Percentiles rank a stretch among this genome's conserved stretches.
These are phyloP conservation scores for Gentiana dahurica DNA, from an alignment of 257 asterid species.

Conservation along the genomic window DNA sequence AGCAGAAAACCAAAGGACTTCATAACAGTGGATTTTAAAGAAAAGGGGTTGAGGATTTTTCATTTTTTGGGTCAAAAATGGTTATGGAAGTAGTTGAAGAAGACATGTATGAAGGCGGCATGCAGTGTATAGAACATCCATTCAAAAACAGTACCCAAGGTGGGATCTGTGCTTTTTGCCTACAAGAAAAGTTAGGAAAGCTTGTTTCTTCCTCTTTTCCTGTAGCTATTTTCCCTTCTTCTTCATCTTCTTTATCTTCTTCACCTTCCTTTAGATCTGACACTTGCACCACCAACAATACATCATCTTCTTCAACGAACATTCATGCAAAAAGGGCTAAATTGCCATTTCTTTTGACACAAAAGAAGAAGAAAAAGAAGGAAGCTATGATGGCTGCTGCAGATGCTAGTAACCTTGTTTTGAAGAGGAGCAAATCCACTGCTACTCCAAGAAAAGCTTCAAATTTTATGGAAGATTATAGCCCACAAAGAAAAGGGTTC, in stretches of 20 bases:
- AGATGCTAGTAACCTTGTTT: conserved; percentile 30
- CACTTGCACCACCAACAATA: background rate
- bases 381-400: conserved; percentile 20
- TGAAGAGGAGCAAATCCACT: conserved; percentile 82
- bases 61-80: conserved; percentile 27
- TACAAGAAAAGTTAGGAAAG: conserved; percentile 95
- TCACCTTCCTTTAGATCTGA: conserved; percentile 92
- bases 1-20: no score
- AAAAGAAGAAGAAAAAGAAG: conserved; percentile 43
- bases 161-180: conserved; percentile 94
- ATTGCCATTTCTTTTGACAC: conserved; percentile 44
- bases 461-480: conserved; percentile 45
- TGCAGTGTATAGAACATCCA: conserved; percentile 77
- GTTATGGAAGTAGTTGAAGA: conserved; percentile 96
- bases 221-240: conserved; percentile 59
- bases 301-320: conserved; percentile 10
- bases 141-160: conserved; percentile 79
- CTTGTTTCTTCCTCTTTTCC: conserved; percentile 85
- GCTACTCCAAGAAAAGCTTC: conserved; percentile 47
- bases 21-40: no score
- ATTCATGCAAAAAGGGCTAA: conserved; percentile 31
- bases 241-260: conserved; percentile 70
- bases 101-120: conserved; percentile 70
- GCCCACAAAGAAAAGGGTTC: conserved; percentile 45
- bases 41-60: background rate